phyloP scores from a whole-genome alignment of 441 rosid genomes.

The Biscutella laevigata region DNA sequence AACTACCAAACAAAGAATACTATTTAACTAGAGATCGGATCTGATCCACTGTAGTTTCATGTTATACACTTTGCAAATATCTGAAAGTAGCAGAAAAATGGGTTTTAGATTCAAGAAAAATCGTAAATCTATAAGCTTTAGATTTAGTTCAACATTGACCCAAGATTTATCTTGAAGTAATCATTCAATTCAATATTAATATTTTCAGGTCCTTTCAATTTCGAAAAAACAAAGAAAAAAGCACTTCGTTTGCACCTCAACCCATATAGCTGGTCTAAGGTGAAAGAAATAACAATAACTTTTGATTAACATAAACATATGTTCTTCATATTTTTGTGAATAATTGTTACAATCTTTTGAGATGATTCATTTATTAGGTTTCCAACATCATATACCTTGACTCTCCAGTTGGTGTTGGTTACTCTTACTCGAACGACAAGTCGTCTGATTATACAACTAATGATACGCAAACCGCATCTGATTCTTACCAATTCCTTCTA shows the following conservation, averaged over 20 bases:
- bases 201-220: constrained; percentile 70
- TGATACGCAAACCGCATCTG: constrained; percentile 55
- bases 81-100: too few species aligned
- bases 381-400: constrained; percentile 68
- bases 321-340: too few species aligned
- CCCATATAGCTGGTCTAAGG: constrained; percentile 88
- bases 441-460: constrained; percentile 52
- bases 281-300: constrained; percentile 18
- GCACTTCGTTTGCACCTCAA: constrained; percentile 54
- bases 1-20: too few species aligned
- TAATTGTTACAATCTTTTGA: too few species aligned
- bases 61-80: too few species aligned
- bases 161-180: too few species aligned
- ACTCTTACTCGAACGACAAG: constrained; percentile 55
- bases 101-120: too few species aligned
- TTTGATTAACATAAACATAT: too few species aligned
- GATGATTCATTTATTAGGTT: constrained; percentile 32
- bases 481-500: constrained; percentile 60
- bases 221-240: constrained; percentile 34
- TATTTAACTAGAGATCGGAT: background rate
- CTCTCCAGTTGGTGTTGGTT: constrained; percentile 80
- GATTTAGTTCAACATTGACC: too few species aligned
- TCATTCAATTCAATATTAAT: too few species aligned
- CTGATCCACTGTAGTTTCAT: too few species aligned
- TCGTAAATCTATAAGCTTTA: too few species aligned